phyloP scores from a whole-genome alignment of 2,329 filamentous ascomycete species.

The Xylariaceae sp. region DNA sequence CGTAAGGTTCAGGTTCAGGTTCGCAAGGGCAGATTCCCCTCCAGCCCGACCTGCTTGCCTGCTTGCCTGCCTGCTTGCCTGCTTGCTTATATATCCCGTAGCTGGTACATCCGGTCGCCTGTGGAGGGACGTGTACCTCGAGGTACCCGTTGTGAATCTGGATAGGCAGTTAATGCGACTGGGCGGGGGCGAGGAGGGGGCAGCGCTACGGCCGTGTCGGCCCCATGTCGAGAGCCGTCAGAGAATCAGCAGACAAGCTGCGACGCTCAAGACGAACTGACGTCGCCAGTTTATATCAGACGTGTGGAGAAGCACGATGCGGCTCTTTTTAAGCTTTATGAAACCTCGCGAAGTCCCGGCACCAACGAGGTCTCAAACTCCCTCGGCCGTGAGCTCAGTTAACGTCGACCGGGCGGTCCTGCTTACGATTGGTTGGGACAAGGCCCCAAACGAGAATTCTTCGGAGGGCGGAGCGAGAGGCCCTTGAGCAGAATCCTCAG shows the following conservation, averaged over 20 bases:
- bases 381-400: conserved; percentile 15
- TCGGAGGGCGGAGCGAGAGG: conserved; percentile 21
- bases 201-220: background rate
- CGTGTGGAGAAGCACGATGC: conserved; percentile 31
- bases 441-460: conserved; percentile 32
- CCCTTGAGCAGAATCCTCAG: too few relatives aligned
- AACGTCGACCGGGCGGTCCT: conserved; percentile 15
- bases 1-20: too few relatives aligned
- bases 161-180: background rate
- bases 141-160: background rate
- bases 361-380: conserved; percentile 24
- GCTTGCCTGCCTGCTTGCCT: too few relatives aligned
- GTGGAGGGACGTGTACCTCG: too few relatives aligned
- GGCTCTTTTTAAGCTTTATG: conserved; percentile 31
- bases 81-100: background rate
- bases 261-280: conserved; percentile 5
- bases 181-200: background rate
- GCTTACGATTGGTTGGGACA: conserved; percentile 26
- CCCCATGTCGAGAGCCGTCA: conserved; percentile 1
- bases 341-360: conserved; percentile 31
- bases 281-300: conserved; percentile 27
- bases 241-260: background rate
- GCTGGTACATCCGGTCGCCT: background rate
- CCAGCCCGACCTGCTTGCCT: too few relatives aligned
- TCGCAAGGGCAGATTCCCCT: background rate